phyloP scores from a whole-genome alignment of 2,329 filamentous ascomycete species.

The Claviceps citrina region DNA sequence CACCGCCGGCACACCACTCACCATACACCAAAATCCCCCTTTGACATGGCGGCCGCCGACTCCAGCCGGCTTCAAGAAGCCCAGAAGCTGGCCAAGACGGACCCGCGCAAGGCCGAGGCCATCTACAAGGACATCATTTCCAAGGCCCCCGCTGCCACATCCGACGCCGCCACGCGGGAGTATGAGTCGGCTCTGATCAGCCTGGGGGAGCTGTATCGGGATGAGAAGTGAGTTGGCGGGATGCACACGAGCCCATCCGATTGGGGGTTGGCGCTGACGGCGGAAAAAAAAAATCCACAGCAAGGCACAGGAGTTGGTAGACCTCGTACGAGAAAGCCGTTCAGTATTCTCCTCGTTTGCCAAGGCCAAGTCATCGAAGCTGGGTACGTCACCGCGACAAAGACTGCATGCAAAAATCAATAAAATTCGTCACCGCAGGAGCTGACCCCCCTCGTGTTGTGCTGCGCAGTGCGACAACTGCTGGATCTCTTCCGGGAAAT shows the following conservation, averaged over 20 bases:
- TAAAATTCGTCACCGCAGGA: too few relatives aligned
- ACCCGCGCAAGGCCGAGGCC: constrained; percentile 70
- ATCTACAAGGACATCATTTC: constrained; percentile 84
- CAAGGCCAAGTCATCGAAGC: constrained; percentile 95
- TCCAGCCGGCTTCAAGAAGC: constrained; percentile 69
- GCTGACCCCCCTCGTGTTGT: constrained; percentile 1
- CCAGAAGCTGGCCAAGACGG: constrained; percentile 64
- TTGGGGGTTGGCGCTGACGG: constrained; percentile 5
- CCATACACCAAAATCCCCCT: too few relatives aligned
- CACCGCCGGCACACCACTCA: background rate
- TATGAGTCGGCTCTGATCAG: constrained; percentile 83
- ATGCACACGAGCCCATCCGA: too few relatives aligned
- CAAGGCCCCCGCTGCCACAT: constrained; percentile 65
- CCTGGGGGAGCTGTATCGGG: constrained; percentile 82
- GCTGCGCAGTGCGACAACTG: constrained; percentile 66
- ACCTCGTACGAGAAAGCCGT: constrained; percentile 78
- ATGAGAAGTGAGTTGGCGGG: constrained; percentile 51
- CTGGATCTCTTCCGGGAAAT: constrained; percentile 91
- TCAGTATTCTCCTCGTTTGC: constrained; percentile 89
- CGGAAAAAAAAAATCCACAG: constrained; percentile 23
- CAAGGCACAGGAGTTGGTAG: constrained; percentile 70
- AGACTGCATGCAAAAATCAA: background rate
- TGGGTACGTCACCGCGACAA: constrained; percentile 46
- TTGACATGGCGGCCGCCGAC: constrained; percentile 41
- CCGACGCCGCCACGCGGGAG: constrained; percentile 73